Percentiles rank a stretch among this genome's conserved stretches.
These are phyloP conservation scores for Gossypium raimondii DNA, from an alignment of 345 rosid genomes.

Conservation along the genomic window DNA sequence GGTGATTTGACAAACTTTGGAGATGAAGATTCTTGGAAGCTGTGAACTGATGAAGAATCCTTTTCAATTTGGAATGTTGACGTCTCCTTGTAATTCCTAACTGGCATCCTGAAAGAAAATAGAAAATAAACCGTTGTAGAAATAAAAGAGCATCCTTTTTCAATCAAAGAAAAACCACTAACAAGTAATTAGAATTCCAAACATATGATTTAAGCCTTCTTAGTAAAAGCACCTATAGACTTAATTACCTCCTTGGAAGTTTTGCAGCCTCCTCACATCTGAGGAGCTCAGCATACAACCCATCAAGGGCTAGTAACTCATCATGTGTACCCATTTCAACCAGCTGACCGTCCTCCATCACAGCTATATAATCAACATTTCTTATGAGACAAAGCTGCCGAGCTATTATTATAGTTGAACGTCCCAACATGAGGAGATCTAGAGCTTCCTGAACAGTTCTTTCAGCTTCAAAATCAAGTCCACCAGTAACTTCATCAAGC, in stretches of 20 bases:
- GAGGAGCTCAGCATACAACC: slow-evolving; percentile 87
- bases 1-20: slow-evolving; percentile 87
- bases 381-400: slow-evolving; percentile 85
- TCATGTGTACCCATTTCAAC: slow-evolving; percentile 99
- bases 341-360: slow-evolving; percentile 97
- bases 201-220: slow-evolving; percentile 2
- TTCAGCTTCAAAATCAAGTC: slow-evolving; percentile 99
- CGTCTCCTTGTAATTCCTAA: slow-evolving; percentile 57
- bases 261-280: slow-evolving; percentile 95
- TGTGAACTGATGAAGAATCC: slow-evolving; percentile 81
- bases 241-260: slow-evolving; percentile 84
- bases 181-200: slow-evolving; percentile 13
- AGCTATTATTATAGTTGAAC: slow-evolving; percentile 96
- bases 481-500: slow-evolving; percentile 98
- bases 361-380: slow-evolving; percentile 95
- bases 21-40: slow-evolving; percentile 84
- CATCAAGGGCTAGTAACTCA: slow-evolving; percentile 64
- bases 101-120: slow-evolving; percentile 77
- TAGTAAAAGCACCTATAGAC: slow-evolving; percentile 12
- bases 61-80: slow-evolving; percentile 75
- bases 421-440: slow-evolving; percentile 94
- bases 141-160: not conserved
- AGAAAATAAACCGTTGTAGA: slow-evolving; percentile 6
- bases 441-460: slow-evolving; percentile 88
- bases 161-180: slow-evolving; percentile 10